A percentile compares a stretch with the other conserved stretches of the same genome.
These are phyloP conservation scores for Phytophthora melonis DNA, from an alignment of 352 stramenopile species.

Conservation along the genomic window DNA sequence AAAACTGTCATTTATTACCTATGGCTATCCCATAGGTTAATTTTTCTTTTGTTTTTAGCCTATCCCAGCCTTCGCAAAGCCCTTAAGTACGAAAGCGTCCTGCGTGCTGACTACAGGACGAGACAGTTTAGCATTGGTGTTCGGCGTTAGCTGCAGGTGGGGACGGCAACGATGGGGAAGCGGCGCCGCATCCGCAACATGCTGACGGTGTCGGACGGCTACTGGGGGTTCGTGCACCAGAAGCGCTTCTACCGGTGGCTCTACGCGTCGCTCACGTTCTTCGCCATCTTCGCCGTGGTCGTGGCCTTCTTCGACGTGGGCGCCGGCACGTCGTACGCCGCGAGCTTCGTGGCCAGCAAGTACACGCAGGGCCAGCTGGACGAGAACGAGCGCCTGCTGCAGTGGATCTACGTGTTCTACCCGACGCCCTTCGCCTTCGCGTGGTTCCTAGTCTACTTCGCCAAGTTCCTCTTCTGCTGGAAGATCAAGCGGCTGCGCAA, in stretches of 20 bases:
- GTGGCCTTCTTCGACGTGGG: slow-evolving; percentile 79
- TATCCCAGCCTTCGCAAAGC: too few species aligned
- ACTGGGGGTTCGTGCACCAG: slow-evolving; percentile 83
- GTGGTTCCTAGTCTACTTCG: slow-evolving; percentile 85
- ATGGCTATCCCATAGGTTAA: too few species aligned
- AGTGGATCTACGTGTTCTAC: slow-evolving; percentile 82
- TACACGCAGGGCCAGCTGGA: slow-evolving; percentile 69
- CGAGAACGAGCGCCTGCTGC: slow-evolving; percentile 76
- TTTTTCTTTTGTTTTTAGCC: too few species aligned
- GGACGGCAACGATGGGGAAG: slow-evolving; percentile 56
- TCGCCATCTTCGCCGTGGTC: slow-evolving; percentile 81
- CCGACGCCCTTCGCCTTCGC: slow-evolving; percentile 71
- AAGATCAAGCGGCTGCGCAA: slow-evolving; percentile 83
- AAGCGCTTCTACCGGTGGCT: slow-evolving; percentile 77
- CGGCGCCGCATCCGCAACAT: slow-evolving; percentile 71
- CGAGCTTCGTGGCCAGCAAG: slow-evolving; percentile 57
- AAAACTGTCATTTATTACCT: too few species aligned
- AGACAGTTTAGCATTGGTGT: background rate
- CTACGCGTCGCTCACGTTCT: slow-evolving; percentile 81
- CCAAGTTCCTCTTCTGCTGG: slow-evolving; percentile 82
- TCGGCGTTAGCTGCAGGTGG: background rate
- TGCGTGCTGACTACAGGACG: background rate
- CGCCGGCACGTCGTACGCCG: slow-evolving; percentile 58
- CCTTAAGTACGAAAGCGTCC: too few species aligned
- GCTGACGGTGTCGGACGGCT: slow-evolving; percentile 77